Evolutionary conservation across 305 asterid genomes (phyloP).

Genomic region (Fraxinus ornus): DNA sequence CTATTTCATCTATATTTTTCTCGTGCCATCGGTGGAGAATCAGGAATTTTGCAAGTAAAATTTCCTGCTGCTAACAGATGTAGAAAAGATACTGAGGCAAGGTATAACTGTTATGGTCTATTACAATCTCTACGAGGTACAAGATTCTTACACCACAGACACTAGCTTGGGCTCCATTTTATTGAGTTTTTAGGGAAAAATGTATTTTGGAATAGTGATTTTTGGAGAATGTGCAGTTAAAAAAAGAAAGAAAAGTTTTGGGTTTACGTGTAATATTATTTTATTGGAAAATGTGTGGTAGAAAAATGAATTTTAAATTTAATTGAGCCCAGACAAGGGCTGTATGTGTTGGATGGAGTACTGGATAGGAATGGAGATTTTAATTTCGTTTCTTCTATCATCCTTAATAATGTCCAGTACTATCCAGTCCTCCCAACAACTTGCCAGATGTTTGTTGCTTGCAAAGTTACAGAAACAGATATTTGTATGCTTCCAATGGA

Average conservation of each 20-base stretch:
- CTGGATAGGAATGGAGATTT: not conserved
- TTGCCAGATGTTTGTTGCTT: not conserved
- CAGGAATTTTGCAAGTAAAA: not conserved
- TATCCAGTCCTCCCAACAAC: not conserved
- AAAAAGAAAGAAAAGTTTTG: not conserved
- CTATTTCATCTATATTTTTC: not conserved
- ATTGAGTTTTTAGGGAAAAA: not conserved
- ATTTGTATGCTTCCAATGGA: not conserved
- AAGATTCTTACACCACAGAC: not conserved
- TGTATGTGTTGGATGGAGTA: not conserved
- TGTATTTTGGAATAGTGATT: not conserved
- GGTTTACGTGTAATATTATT: not conserved
- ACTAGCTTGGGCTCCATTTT: not conserved
- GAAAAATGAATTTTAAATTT: not conserved
- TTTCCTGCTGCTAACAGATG: not conserved
- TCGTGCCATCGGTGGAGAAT: not conserved
- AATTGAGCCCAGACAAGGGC: not conserved
- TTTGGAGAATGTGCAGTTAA: not conserved
- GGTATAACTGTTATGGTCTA: not conserved
- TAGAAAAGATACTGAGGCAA: not conserved
- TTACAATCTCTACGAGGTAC: not conserved
- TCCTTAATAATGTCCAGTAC: not conserved
- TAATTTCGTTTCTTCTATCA: not conserved
- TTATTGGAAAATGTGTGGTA: not conserved
- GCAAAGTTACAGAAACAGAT: not conserved